Conservation (phyloP, 257 asterid species). For the Fraxinus pennsylvanica region DNA sequence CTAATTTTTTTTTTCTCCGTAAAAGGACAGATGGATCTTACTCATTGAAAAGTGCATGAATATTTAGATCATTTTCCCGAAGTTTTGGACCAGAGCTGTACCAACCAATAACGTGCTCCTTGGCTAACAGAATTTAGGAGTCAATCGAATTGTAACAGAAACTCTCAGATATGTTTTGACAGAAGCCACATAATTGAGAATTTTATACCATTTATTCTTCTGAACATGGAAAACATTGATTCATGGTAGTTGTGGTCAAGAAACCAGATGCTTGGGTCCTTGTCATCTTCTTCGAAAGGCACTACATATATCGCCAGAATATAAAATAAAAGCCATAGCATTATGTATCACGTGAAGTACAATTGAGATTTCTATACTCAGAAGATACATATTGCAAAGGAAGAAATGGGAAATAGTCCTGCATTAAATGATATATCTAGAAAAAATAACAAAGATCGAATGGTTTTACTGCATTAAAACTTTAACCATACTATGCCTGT, state of each 20-base stretch:
- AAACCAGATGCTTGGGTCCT: slow-evolving; percentile 92
- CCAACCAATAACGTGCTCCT: slow-evolving; percentile 99
- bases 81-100: slow-evolving; percentile 96
- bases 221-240: slow-evolving; percentile 89
- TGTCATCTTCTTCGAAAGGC: slow-evolving; percentile 96
- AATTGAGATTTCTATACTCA: neutral
- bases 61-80: slow-evolving; percentile 74
- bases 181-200: slow-evolving; percentile 3
- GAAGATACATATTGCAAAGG: neutral
- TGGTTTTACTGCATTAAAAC: neutral
- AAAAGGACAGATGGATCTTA: slow-evolving; percentile 39
- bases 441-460: no score
- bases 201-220: slow-evolving; percentile 45
- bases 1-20: neutral
- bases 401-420: neutral
- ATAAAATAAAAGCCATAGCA: slow-evolving; percentile 15
- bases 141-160: slow-evolving; percentile 15
- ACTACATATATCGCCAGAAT: slow-evolving; percentile 47
- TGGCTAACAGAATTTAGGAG: slow-evolving; percentile 54
- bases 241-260: slow-evolving; percentile 97
- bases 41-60: slow-evolving; percentile 85
- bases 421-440: neutral
- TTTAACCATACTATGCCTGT: neutral
- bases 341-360: slow-evolving; percentile 3
- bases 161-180: neutral